Conservation (phyloP, 495 filamentous ascomycete species). For the Jackrogersella minutella region DNA sequence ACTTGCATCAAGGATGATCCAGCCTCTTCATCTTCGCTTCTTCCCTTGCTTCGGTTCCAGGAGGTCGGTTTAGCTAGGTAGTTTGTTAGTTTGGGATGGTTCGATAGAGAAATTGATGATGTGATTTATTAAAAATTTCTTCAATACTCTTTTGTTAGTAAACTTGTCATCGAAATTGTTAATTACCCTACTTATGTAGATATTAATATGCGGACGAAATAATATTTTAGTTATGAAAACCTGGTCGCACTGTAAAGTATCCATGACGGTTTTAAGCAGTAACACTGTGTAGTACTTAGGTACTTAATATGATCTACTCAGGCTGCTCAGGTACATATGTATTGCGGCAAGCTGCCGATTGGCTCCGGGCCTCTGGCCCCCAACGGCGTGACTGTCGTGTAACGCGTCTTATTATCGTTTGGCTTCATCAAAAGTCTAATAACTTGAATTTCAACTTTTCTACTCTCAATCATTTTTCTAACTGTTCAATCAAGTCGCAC, state of each 20-base stretch:
- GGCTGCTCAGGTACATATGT: background rate
- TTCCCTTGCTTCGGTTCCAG: constrained; percentile 28
- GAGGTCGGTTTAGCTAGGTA: constrained; percentile 15
- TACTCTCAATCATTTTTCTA: too few relatives aligned
- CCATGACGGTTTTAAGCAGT: background rate
- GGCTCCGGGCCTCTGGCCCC: background rate
- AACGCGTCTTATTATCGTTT: too few relatives aligned
- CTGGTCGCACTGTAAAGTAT: background rate
- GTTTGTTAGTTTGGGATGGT: background rate
- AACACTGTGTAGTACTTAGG: background rate
- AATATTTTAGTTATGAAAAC: background rate
- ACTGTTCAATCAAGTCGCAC: too few relatives aligned
- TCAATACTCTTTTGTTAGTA: background rate
- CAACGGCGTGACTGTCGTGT: too few relatives aligned
- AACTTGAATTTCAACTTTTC: too few relatives aligned
- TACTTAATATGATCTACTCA: background rate
- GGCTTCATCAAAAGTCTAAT: too few relatives aligned
- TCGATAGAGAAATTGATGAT: constrained; percentile 19
- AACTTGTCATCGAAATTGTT: background rate
- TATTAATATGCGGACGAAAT: too few relatives aligned
- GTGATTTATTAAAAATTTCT: background rate
- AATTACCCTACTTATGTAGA: background rate
- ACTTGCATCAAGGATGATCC: constrained; percentile 24
- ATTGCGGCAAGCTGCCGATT: constrained; percentile 29
- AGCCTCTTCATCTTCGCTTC: constrained; percentile 2